Conservation (phyloP, 2,329 filamentous ascomycete species). For the Beauveria asiatica region DNA sequence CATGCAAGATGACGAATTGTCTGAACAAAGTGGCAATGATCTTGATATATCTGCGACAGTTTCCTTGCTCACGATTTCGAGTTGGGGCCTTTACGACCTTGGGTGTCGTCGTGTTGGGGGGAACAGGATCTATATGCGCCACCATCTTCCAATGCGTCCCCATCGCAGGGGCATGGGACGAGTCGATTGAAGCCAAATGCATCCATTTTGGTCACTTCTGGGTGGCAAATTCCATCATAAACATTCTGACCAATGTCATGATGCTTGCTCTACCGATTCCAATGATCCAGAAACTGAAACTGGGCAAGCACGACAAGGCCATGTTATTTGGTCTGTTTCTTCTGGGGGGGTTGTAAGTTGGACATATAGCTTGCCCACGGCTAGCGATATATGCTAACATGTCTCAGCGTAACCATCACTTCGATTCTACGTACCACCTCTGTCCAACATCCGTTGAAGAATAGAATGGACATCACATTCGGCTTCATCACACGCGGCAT, state of each 20-base stretch:
- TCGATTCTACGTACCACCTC: conserved; percentile 30
- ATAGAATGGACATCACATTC: conserved; percentile 23
- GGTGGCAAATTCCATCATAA: conserved; percentile 35
- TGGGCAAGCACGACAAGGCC: conserved; percentile 25
- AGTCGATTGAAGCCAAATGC: conserved; percentile 29
- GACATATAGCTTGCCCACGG: no score
- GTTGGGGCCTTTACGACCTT: conserved; percentile 29
- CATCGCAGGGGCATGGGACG: conserved; percentile 33
- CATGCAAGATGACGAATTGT: conserved; percentile 42
- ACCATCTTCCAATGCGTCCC: conserved; percentile 41
- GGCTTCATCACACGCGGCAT: conserved; percentile 18
- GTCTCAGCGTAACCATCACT: conserved; percentile 23
- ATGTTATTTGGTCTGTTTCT: conserved; percentile 28
- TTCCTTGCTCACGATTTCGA: conserved; percentile 33
- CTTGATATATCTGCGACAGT: conserved; percentile 41
- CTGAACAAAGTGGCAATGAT: conserved; percentile 42
- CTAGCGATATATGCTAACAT: background rate
- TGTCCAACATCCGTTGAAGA: conserved; percentile 23
- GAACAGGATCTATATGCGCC: conserved; percentile 30
- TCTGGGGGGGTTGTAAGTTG: conserved; percentile 28
- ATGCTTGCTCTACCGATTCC: conserved; percentile 28
- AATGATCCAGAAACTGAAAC: conserved; percentile 24
- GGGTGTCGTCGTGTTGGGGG: conserved; percentile 32
- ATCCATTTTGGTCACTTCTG: conserved; percentile 35
- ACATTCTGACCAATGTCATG: conserved; percentile 29